A percentile compares a stretch with the other conserved stretches of the same genome.
These are phyloP conservation scores for Verruconis gallopava DNA, from an alignment of 2,329 filamentous ascomycete genomes.

Conservation along the genomic window DNA sequence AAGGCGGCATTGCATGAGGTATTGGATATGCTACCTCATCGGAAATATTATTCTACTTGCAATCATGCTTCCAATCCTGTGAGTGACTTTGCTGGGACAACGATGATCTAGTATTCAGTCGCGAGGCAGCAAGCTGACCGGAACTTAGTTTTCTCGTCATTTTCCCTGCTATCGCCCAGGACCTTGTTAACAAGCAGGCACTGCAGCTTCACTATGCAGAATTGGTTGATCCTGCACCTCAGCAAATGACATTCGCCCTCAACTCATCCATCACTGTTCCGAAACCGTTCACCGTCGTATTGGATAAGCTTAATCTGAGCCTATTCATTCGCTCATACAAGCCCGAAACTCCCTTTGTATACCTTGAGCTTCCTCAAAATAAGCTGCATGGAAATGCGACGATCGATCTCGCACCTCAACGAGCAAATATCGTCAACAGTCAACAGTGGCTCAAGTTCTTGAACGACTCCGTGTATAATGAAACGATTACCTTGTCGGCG, in stretches of 20 bases:
- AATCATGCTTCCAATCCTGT: neutral
- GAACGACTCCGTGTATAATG: neutral
- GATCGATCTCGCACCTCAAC: neutral
- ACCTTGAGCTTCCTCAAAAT: neutral
- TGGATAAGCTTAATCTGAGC: neutral
- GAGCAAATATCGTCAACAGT: neutral
- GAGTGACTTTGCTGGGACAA: too few species aligned
- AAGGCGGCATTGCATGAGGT: neutral
- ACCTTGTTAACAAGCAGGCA: neutral
- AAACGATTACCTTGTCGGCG: neutral
- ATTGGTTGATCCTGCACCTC: neutral
- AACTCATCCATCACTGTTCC: neutral
- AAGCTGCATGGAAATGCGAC: neutral
- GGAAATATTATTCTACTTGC: neutral
- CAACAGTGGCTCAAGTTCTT: neutral
- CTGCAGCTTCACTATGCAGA: neutral
- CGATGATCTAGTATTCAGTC: too few species aligned
- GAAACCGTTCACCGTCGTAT: constrained; percentile 1
- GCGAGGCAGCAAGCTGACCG: too few species aligned
- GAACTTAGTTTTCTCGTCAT: constrained; percentile 1
- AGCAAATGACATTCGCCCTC: neutral
- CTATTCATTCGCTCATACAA: neutral
- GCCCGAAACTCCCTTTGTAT: neutral
- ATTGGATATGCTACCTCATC: neutral
- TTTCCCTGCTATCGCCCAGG: neutral